A percentile compares a stretch with the other conserved stretches of the same genome.
phyloP scores from a whole-genome alignment of 1,284 basidiomycete genomes.

The Puccinia sorghi region DNA sequence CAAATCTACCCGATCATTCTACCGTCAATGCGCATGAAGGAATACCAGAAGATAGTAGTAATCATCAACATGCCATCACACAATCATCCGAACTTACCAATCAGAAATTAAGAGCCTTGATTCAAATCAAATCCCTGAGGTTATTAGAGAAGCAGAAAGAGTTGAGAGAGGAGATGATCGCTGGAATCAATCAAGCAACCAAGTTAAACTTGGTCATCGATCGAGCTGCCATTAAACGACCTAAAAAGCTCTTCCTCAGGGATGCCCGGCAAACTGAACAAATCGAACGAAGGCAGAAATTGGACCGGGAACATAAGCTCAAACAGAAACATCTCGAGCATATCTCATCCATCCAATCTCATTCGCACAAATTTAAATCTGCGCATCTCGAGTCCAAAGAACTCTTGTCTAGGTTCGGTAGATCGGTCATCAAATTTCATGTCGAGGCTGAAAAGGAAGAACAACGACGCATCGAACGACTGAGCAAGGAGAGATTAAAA shows the following conservation, averaged over 20 bases:
- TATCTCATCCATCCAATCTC: conserved; percentile 79
- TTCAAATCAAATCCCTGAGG: conserved; percentile 90
- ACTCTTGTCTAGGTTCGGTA: conserved; percentile 57
- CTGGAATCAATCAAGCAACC: conserved; percentile 84
- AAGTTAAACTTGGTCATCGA: conserved; percentile 76
- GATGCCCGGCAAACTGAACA: conserved; percentile 89
- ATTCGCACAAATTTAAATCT: conserved; percentile 74
- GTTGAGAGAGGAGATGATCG: conserved; percentile 80
- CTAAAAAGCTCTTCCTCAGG: conserved; percentile 81
- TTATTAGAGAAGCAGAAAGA: conserved; percentile 86
- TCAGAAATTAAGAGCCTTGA: conserved; percentile 78
- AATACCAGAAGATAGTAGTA: conserved; percentile 56
- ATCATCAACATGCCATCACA: not conserved
- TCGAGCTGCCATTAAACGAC: conserved; percentile 83
- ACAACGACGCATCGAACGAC: conserved; percentile 76
- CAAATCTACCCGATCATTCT: conserved; percentile 69
- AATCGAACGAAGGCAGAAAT: conserved; percentile 85
- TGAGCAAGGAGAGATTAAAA: conserved; percentile 97
- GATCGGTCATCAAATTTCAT: conserved; percentile 60
- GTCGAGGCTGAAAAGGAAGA: conserved; percentile 61
- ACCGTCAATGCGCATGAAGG: conserved; percentile 58
- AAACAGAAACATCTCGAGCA: conserved; percentile 97
- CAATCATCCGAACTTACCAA: conserved; percentile 54
- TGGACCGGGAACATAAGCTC: conserved; percentile 86
- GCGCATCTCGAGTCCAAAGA: conserved; percentile 62